These are phyloP conservation scores for Pseudocercospora fuligena DNA, from an alignment of 2,329 filamentous ascomycete genomes.

Conservation along the genomic window DNA sequence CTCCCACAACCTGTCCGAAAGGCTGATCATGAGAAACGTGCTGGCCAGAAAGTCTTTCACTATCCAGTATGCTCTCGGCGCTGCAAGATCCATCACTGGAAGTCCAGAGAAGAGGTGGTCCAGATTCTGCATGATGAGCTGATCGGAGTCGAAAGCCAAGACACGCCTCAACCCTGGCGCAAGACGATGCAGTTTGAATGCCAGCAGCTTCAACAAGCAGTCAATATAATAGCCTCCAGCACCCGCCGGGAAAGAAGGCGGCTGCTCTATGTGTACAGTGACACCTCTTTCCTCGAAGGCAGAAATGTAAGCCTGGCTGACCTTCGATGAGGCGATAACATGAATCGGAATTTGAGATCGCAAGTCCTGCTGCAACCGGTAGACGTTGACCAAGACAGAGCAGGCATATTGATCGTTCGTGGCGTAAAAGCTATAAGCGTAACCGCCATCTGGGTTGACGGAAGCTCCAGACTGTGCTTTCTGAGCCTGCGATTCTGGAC, in stretches of 20 bases:
- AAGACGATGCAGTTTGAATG: slow-evolving; percentile 38
- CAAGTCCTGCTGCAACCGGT: slow-evolving; percentile 30
- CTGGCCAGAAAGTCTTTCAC: slow-evolving; percentile 35
- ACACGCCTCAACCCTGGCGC: slow-evolving; percentile 31
- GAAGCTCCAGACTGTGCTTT: neutral
- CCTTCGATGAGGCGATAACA: slow-evolving; percentile 30
- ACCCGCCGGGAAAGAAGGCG: slow-evolving; percentile 27
- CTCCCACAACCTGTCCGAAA: slow-evolving; percentile 35
- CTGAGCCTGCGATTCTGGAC: neutral
- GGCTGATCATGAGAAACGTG: slow-evolving; percentile 37
- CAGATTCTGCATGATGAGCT: slow-evolving; percentile 37
- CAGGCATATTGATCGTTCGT: slow-evolving; percentile 37
- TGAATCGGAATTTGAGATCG: slow-evolving; percentile 32
- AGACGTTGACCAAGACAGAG: slow-evolving; percentile 38
- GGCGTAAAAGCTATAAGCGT: slow-evolving; percentile 40
- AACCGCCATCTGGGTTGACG: slow-evolving; percentile 6
- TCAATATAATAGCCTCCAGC: slow-evolving; percentile 33
- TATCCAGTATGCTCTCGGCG: slow-evolving; percentile 40
- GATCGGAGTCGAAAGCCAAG: slow-evolving; percentile 37
- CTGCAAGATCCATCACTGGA: slow-evolving; percentile 34
- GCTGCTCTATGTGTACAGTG: slow-evolving; percentile 29
- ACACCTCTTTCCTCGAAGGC: slow-evolving; percentile 25
- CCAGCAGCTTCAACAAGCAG: slow-evolving; percentile 38
- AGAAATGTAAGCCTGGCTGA: slow-evolving; percentile 28
- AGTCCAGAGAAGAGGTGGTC: slow-evolving; percentile 38